Evolutionary conservation across 2,329 filamentous ascomycete species (phyloP).

Genomic region (Talaromyces sp.): DNA sequence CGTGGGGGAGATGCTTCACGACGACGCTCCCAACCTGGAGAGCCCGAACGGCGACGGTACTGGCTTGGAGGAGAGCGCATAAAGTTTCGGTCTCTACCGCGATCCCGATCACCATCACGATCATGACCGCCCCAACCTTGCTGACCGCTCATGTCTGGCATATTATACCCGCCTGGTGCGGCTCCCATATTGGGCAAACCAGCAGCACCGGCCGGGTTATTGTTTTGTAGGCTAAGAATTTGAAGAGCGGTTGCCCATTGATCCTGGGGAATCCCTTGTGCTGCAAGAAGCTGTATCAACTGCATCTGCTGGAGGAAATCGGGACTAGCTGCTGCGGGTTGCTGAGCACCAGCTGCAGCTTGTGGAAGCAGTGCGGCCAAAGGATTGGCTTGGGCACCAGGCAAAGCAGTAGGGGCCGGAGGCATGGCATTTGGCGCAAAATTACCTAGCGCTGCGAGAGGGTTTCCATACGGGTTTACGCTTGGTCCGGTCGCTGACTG

Average conservation of each 20-base stretch:
- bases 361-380: slow-evolving; percentile 44
- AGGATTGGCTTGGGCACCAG: slow-evolving; percentile 36
- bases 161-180: slow-evolving; percentile 34
- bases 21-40: slow-evolving; percentile 71
- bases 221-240: slow-evolving; percentile 45
- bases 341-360: slow-evolving; percentile 29
- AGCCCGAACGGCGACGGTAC: slow-evolving; percentile 71
- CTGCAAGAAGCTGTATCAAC: slow-evolving; percentile 70
- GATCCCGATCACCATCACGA: slow-evolving; percentile 54
- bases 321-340: slow-evolving; percentile 30
- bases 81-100: slow-evolving; percentile 60
- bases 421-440: slow-evolving; percentile 35
- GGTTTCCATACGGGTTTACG: slow-evolving; percentile 56
- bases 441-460: slow-evolving; percentile 48
- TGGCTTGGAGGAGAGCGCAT: slow-evolving; percentile 60
- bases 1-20: slow-evolving; percentile 61
- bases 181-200: slow-evolving; percentile 35
- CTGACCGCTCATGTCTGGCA: slow-evolving; percentile 11
- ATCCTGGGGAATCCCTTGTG: slow-evolving; percentile 72
- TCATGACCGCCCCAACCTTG: slow-evolving; percentile 35
- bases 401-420: slow-evolving; percentile 43
- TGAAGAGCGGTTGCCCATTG: slow-evolving; percentile 64
- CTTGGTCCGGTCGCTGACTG: slow-evolving; percentile 46
- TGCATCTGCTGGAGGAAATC: slow-evolving; percentile 66
- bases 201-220: slow-evolving; percentile 22